Evolutionary conservation across 495 filamentous ascomycete species (phyloP), one percentile per base, ranked within the genome.

Genomic region (Neurospora sp.): DNA sequence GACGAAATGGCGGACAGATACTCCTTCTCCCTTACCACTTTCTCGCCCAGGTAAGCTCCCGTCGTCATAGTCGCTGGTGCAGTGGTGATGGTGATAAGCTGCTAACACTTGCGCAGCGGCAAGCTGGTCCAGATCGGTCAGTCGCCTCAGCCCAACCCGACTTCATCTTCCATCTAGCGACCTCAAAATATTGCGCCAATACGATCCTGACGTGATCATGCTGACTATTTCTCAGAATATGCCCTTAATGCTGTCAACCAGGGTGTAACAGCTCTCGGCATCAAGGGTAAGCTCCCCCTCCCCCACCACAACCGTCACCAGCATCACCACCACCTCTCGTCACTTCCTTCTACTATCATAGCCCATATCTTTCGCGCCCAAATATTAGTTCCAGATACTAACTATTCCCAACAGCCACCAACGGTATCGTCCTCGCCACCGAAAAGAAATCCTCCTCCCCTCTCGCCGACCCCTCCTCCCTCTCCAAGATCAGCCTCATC

Each of bases 371-470:
- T 41, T 2, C 74, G 12, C 53, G 14, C 12, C 0, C 53, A 31
- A 0, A 17, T 65, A 4, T 1, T 12, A 35, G 6, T 35, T 65
- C 4, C 1, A 74, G 70, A 76, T 37, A 45, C 45, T 4, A 1
- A 40, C 61, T 45, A 74, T 1, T 3, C 35, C 8, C 37, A 45
- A 72, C 70, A 97, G 95, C 95, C 72, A 98, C 95, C 75, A 99
- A 98, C 83, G 96, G 96, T 79, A 96, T 99, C 83, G 96, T 99
- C 75, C 93, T 99, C 74, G 96, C 96, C 59, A 99, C 96, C 70
- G 96, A 99, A 83, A 98, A 99, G 89, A 99, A 99, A 84, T 98
- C 95, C 44, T 96, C 94, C 20, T 97, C 96, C 4, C 93, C 95
- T 65, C 91, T 98, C 79, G 95, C 94, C 84, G 95, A 97, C 80